Conservation (phyloP, 352 stramenopile species). For the Aphanomyces stellatus region DNA sequence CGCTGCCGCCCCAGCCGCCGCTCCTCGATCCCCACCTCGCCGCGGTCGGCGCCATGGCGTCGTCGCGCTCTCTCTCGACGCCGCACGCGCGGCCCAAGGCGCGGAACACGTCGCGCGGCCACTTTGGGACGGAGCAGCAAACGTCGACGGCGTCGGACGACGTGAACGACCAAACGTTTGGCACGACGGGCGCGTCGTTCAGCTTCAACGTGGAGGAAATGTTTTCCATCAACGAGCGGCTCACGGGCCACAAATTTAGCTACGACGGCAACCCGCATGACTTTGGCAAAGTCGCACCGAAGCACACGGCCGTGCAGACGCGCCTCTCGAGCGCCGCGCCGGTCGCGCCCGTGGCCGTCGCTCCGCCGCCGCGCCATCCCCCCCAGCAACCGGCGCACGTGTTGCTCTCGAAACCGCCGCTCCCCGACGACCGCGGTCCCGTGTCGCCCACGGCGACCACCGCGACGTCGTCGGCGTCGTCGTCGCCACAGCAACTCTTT, state of each 20-base stretch:
- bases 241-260: slow-evolving; percentile 87
- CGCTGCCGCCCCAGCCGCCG: neutral
- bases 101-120: slow-evolving; percentile 33
- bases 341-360: neutral
- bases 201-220: slow-evolving; percentile 91
- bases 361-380: neutral
- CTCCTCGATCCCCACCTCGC: neutral
- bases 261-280: slow-evolving; percentile 95
- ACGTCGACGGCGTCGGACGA: slow-evolving; percentile 71
- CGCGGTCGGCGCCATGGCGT: slow-evolving; percentile 22
- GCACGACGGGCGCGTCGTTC: slow-evolving; percentile 56
- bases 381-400: too few species aligned
- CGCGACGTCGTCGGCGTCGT: slow-evolving; percentile 27
- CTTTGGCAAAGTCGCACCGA: slow-evolving; percentile 70
- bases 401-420: too few species aligned
- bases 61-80: slow-evolving; percentile 62
- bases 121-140: slow-evolving; percentile 80
- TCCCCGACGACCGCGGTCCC: neutral
- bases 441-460: neutral
- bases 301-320: neutral
- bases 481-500: slow-evolving; percentile 35
- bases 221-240: slow-evolving; percentile 90
- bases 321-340: neutral
- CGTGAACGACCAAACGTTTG: slow-evolving; percentile 86
- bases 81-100: slow-evolving; percentile 43